Percentiles rank a stretch among this genome's conserved stretches.
These are phyloP conservation scores for Lachancea meyersii DNA, from an alignment of 805 yeast species.

Conservation along the genomic window DNA sequence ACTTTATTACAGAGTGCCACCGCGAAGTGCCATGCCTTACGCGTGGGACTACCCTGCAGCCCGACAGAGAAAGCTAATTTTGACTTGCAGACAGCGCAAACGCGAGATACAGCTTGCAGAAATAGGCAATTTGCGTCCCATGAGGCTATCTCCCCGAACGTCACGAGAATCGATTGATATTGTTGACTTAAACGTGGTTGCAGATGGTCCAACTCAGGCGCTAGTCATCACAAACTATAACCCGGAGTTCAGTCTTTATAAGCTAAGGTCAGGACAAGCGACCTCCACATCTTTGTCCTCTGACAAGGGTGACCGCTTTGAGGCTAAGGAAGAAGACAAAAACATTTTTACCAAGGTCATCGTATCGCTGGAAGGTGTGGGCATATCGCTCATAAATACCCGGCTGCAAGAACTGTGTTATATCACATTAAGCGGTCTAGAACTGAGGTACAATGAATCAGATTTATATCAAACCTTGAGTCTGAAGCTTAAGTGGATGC, in stretches of 20 bases:
- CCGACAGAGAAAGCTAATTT: slow-evolving; percentile 65
- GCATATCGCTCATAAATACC: slow-evolving; percentile 74
- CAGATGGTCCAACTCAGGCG: slow-evolving; percentile 93
- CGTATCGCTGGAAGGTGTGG: slow-evolving; percentile 75
- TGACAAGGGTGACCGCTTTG: slow-evolving; percentile 43
- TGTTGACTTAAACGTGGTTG: slow-evolving; percentile 85
- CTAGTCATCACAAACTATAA: slow-evolving; percentile 79
- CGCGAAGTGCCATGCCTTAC: slow-evolving; percentile 93
- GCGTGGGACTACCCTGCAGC: slow-evolving; percentile 98
- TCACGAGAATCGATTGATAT: slow-evolving; percentile 40
- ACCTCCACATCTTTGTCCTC: slow-evolving; percentile 32
- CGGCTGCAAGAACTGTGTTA: slow-evolving; percentile 75
- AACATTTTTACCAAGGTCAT: slow-evolving; percentile 38
- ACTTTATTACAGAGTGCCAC: slow-evolving; percentile 72
- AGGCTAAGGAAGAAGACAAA: slow-evolving; percentile 37
- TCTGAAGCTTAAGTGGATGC: slow-evolving; percentile 87
- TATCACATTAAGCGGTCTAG: slow-evolving; percentile 74
- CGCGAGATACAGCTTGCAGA: slow-evolving; percentile 82
- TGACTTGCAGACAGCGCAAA: slow-evolving; percentile 66
- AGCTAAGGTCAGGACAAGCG: slow-evolving; percentile 33
- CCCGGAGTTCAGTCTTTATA: slow-evolving; percentile 69
- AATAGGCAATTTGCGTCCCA: slow-evolving; percentile 85
- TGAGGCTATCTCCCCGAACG: slow-evolving; percentile 54
- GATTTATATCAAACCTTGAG: slow-evolving; percentile 76
- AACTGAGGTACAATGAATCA: slow-evolving; percentile 73